Conservation (phyloP, 2,329 filamentous ascomycete genomes). For the Byssochlamys sp. region DNA sequence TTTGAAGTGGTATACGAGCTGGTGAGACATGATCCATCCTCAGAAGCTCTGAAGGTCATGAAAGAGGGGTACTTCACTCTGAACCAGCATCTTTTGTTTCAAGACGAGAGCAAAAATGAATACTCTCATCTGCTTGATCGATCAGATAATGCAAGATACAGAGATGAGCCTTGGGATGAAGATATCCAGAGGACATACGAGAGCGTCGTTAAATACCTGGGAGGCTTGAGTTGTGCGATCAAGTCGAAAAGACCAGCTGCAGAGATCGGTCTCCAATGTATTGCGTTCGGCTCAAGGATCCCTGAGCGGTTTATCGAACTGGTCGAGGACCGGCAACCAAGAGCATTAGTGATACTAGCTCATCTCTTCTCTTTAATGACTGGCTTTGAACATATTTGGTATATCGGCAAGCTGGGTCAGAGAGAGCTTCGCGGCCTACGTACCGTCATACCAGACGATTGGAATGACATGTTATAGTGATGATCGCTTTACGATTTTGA, state of each 20-base stretch:
- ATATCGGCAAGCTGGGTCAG: slow-evolving; percentile 12
- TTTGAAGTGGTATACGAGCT: not conserved
- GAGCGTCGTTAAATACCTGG: not conserved
- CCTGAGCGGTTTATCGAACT: slow-evolving; percentile 21
- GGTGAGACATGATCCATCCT: slow-evolving; percentile 1
- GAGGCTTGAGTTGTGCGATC: not conserved
- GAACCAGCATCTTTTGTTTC: not conserved
- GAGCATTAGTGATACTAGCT: slow-evolving; percentile 24
- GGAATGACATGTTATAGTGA: slow-evolving; percentile 16
- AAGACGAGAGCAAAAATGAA: not conserved
- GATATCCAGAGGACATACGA: slow-evolving; percentile 2
- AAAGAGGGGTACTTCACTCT: not conserved
- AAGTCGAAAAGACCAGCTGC: not conserved
- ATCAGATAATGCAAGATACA: slow-evolving; percentile 1
- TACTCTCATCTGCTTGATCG: slow-evolving; percentile 2
- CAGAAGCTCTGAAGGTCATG: not conserved
- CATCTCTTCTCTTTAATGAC: slow-evolving; percentile 21
- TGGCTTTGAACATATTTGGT: slow-evolving; percentile 12
- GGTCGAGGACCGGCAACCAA: slow-evolving; percentile 19
- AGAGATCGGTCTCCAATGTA: slow-evolving; percentile 9
- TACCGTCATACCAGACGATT: slow-evolving; percentile 13
- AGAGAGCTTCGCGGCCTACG: slow-evolving; percentile 15
- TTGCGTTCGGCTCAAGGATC: slow-evolving; percentile 22
- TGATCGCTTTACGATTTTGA: slow-evolving; percentile 1
- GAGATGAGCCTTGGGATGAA: slow-evolving; percentile 2